Conservation (phyloP, 257 asterid species). For the Datura wrightii region DNA sequence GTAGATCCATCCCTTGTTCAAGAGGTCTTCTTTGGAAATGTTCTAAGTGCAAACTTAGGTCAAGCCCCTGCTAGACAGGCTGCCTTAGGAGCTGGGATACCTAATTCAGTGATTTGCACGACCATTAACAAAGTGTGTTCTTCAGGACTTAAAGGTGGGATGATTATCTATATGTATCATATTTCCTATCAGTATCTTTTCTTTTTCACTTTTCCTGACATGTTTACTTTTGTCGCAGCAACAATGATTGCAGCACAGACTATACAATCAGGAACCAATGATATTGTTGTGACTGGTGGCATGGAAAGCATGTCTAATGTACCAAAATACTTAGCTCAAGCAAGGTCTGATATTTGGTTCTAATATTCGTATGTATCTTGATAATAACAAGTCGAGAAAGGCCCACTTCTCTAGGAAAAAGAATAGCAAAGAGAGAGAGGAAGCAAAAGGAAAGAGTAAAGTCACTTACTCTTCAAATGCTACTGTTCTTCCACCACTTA, state of each 20-base stretch:
- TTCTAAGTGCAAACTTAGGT: constrained; percentile 96
- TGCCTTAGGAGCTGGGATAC: constrained; percentile 93
- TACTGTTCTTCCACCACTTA: neutral
- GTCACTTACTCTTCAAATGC: neutral
- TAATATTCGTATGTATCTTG: neutral
- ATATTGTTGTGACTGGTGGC: constrained; percentile 92
- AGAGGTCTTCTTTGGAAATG: constrained; percentile 96
- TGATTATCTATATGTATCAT: neutral
- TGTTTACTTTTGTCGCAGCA: constrained; percentile 52
- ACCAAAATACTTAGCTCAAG: constrained; percentile 76
- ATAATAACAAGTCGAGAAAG: neutral
- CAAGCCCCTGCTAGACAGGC: constrained; percentile 99
- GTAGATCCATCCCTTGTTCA: constrained; percentile 81
- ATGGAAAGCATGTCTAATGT: constrained; percentile 99
- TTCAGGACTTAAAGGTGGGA: constrained; percentile 92
- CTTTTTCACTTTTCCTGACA: constrained; percentile 5
- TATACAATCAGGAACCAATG: constrained; percentile 71
- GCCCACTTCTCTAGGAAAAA: neutral
- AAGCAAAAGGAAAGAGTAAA: neutral
- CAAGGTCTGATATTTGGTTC: constrained; percentile 59
- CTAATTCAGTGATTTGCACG: constrained; percentile 86
- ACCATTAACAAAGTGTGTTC: constrained; percentile 94
- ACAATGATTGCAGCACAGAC: constrained; percentile 91
- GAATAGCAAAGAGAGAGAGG: neutral
- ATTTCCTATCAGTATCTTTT: neutral